Evolutionary conservation across 169 alveolate genomes (phyloP).

Genomic region (Eimeria acervulina): DNA sequence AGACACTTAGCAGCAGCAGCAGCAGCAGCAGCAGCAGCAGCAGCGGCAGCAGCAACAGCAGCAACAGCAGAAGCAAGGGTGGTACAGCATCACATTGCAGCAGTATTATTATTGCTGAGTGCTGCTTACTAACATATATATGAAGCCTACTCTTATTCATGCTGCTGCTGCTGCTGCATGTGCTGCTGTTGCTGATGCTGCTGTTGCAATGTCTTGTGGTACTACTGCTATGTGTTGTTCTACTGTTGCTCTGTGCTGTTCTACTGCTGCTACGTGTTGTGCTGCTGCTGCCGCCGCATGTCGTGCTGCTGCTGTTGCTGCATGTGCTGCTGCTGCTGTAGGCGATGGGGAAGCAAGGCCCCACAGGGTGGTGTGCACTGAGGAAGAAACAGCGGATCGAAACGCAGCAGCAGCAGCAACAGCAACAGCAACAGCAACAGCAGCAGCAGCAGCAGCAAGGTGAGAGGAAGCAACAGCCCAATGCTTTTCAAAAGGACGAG

Average conservation of each 20-base stretch:
- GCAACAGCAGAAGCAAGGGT: neutral
- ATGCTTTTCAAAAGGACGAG: too few relatives aligned
- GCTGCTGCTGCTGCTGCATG: too few relatives aligned
- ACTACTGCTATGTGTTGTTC: neutral
- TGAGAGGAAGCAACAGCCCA: neutral
- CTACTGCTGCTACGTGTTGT: neutral
- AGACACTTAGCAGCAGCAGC: too few relatives aligned
- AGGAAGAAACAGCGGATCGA: constrained; percentile 16
- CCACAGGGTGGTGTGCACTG: constrained; percentile 36
- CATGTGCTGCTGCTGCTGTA: too few relatives aligned
- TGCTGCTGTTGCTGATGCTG: too few relatives aligned
- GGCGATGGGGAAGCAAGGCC: neutral
- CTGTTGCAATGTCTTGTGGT: neutral
- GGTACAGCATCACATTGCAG: neutral
- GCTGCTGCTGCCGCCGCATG: too few relatives aligned
- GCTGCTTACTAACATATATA: neutral
- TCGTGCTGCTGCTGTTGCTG: too few relatives aligned
- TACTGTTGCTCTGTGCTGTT: neutral
- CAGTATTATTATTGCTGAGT: neutral
- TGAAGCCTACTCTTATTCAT: too few relatives aligned
- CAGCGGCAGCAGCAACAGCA: neutral
- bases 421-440: neutral
- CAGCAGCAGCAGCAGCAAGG: constrained; percentile 23
- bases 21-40: neutral
- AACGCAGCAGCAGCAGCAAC: neutral